Conservation (phyloP, 805 yeast genomes). For the Lipomyces yamanashiensis region DNA sequence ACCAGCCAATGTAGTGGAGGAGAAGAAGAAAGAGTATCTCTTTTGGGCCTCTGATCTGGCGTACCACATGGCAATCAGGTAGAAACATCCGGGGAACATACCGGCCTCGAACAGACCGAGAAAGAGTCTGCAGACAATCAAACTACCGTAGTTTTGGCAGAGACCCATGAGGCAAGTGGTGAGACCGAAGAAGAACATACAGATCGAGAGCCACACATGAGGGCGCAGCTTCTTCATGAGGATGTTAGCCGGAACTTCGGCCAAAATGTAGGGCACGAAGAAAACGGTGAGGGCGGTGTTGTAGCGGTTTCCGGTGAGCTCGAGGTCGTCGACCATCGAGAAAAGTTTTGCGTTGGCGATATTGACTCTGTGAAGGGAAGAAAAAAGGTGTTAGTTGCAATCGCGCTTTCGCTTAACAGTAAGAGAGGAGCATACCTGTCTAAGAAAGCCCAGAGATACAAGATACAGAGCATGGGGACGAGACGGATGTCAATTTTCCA, state of each 20-base stretch:
- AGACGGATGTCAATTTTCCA: conserved; percentile 70
- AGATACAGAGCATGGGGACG: conserved; percentile 74
- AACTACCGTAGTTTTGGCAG: conserved; percentile 60
- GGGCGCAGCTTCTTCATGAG: conserved; percentile 63
- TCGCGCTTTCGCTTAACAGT: background rate
- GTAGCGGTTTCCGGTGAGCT: conserved; percentile 61
- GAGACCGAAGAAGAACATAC: conserved; percentile 67
- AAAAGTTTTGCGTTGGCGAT: conserved; percentile 80
- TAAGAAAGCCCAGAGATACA: conserved; percentile 75
- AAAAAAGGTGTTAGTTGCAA: background rate
- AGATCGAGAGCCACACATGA: conserved; percentile 63
- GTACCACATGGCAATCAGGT: conserved; percentile 69
- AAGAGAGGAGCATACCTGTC: conserved; percentile 53
- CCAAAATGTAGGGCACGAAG: conserved; percentile 67
- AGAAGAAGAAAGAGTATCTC: conserved; percentile 69
- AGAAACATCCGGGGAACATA: conserved; percentile 76
- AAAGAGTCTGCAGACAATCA: conserved; percentile 65
- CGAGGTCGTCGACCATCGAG: conserved; percentile 62
- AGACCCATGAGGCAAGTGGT: conserved; percentile 71
- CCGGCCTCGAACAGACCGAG: conserved; percentile 73
- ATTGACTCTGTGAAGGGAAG: conserved; percentile 53
- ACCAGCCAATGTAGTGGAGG: conserved; percentile 75
- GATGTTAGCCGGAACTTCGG: conserved; percentile 66
- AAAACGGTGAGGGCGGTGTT: conserved; percentile 69
- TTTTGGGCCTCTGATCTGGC: conserved; percentile 67